Conservation (phyloP, 257 asterid genomes). For the Plantago elongata region DNA sequence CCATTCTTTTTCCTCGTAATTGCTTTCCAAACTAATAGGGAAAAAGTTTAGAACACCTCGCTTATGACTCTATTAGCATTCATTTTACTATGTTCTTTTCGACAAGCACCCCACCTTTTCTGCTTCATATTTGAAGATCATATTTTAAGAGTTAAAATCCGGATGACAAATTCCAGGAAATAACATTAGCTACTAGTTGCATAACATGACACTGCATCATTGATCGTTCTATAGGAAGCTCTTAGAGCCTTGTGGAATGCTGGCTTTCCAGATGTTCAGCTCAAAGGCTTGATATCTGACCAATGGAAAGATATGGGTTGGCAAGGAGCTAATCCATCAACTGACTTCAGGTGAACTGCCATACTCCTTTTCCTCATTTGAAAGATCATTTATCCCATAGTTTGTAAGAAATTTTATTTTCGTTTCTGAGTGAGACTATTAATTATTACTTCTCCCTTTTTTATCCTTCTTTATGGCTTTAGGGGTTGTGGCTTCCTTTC, state of each 20-base stretch:
- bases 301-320: conserved; percentile 99
- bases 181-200: conserved; percentile 8
- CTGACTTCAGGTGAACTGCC: conserved; percentile 74
- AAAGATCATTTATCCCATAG: background rate
- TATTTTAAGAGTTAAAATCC: conserved; percentile 6
- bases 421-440: conserved; percentile 1
- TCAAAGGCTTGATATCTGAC: conserved; percentile 69
- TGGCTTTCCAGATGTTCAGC: conserved; percentile 69
- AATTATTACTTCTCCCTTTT: conserved; percentile 24
- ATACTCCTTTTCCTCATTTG: background rate
- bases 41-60: too few species aligned
- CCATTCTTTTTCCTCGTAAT: conserved; percentile 17
- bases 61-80: too few species aligned
- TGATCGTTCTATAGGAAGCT: conserved; percentile 55
- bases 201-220: conserved; percentile 16
- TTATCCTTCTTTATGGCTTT: conserved; percentile 24
- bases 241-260: conserved; percentile 66
- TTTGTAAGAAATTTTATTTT: background rate
- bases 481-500: conserved; percentile 96
- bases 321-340: conserved; percentile 94
- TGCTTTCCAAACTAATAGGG: too few species aligned
- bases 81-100: background rate
- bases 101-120: background rate
- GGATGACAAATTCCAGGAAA: background rate
- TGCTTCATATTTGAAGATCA: background rate